These are phyloP conservation scores for Capsicum rhomboideum DNA, from an alignment of 257 asterid genomes.

Conservation along the genomic window DNA sequence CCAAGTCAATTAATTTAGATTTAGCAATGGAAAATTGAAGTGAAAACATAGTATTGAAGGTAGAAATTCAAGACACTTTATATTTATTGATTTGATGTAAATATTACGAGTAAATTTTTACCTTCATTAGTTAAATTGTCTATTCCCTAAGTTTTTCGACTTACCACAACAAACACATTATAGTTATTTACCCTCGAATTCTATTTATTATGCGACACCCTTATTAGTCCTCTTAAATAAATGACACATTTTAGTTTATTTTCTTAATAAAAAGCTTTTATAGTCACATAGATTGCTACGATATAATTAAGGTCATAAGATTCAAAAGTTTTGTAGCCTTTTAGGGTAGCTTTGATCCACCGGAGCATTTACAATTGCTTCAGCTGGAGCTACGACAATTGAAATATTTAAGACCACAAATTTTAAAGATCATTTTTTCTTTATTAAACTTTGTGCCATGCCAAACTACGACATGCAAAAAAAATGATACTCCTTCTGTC, in stretches of 20 bases:
- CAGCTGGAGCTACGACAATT: too few species aligned
- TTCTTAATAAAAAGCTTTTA: neutral
- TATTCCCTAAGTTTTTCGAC: neutral
- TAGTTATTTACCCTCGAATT: neutral
- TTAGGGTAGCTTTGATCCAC: too few species aligned
- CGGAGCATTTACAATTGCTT: too few species aligned
- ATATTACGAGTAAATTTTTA: neutral
- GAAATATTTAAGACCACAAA: neutral
- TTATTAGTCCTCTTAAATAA: neutral
- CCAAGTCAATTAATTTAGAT: too few species aligned
- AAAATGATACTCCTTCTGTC: too few species aligned
- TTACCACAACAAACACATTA: neutral
- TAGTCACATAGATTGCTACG: neutral
- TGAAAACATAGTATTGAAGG: too few species aligned
- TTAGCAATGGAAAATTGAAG: neutral
- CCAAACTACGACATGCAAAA: too few species aligned
- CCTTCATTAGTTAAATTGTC: too few species aligned
- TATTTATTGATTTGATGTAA: neutral
- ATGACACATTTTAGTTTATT: neutral
- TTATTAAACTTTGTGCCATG: too few species aligned
- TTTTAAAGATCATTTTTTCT: neutral
- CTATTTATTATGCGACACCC: neutral
- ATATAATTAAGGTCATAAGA: neutral
- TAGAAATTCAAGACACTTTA: neutral
- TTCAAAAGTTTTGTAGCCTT: fast-evolving